phyloP scores from a whole-genome alignment of 192 early-diverging fungal species.

The Phlyctochytrium arcticum region DNA sequence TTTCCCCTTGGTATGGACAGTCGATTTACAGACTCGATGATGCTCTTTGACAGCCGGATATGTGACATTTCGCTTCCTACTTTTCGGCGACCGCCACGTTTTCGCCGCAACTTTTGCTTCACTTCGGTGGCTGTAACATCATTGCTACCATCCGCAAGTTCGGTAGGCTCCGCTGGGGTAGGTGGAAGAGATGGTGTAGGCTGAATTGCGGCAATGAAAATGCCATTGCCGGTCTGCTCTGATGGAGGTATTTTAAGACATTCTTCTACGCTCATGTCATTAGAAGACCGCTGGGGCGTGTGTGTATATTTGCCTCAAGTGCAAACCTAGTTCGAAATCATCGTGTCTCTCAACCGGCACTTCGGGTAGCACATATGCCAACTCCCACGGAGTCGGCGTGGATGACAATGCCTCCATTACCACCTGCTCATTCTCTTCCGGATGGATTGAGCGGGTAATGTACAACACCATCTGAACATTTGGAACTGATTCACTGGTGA shows the following conservation, averaged over 20 bases:
- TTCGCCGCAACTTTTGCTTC: slow-evolving; percentile 6
- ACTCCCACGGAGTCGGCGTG: slow-evolving; percentile 33
- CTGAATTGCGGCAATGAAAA: slow-evolving; percentile 88
- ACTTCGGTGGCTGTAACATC: not conserved
- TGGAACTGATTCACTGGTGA: slow-evolving; percentile 52
- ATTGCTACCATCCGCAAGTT: slow-evolving; percentile 2
- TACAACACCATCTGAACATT: slow-evolving; percentile 77
- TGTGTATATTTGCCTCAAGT: too few relatives aligned
- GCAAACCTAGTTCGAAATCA: slow-evolving; percentile 36
- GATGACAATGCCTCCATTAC: slow-evolving; percentile 62
- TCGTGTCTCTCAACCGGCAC: slow-evolving; percentile 23
- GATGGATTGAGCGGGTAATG: slow-evolving; percentile 87
- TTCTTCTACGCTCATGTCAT: slow-evolving; percentile 42
- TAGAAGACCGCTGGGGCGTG: too few relatives aligned
- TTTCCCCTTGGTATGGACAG: slow-evolving; percentile 10
- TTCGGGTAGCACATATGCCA: slow-evolving; percentile 44
- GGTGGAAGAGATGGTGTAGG: not conserved
- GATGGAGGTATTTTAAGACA: slow-evolving; percentile 48
- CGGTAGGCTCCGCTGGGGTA: not conserved
- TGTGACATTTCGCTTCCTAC: slow-evolving; percentile 8
- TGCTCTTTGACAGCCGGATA: not conserved
- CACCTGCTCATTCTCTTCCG: slow-evolving; percentile 88
- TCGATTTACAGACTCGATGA: not conserved
- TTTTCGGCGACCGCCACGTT: not conserved
- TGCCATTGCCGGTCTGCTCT: slow-evolving; percentile 76